phyloP scores from a whole-genome alignment of 139 green algal genomes.

The Trebouxia sp. region DNA sequence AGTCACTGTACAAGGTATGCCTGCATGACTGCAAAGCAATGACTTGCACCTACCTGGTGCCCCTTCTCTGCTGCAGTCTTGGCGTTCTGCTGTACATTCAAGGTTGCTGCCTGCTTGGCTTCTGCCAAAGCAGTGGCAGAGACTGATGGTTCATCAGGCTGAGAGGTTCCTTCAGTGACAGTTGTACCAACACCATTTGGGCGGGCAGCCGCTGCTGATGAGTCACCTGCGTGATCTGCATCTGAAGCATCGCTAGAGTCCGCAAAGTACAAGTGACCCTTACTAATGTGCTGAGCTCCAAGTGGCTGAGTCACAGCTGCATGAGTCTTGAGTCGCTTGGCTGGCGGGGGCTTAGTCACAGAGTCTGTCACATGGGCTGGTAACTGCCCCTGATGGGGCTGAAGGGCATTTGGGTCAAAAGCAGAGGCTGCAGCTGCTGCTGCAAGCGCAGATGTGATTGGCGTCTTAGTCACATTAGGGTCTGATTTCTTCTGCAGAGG shows the following conservation, averaged over 20 bases:
- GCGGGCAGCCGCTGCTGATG: not conserved
- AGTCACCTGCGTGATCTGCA: not conserved
- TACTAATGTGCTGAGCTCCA: not conserved
- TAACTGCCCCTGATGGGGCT: not conserved
- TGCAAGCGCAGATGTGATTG: not conserved
- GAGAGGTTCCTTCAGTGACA: no score
- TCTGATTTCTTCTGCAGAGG: not conserved
- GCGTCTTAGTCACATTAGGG: not conserved
- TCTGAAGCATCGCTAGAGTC: not conserved
- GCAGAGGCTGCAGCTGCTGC: not conserved
- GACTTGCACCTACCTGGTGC: no score
- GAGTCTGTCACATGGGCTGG: not conserved
- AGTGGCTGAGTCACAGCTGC: not conserved
- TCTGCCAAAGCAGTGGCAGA: no score
- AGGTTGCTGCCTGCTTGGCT: no score
- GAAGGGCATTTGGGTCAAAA: not conserved
- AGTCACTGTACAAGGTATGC: no score
- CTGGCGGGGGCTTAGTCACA: not conserved
- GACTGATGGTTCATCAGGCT: no score
- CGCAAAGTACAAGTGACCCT: conserved; percentile 13
- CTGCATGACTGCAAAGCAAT: no score
- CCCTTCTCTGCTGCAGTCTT: no score
- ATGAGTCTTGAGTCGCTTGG: conserved; percentile 1
- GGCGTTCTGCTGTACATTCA: no score
- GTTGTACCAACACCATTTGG: no score